phyloP scores from a whole-genome alignment of 768 basidiomycete genomes.

The Mycena leptocephala region DNA sequence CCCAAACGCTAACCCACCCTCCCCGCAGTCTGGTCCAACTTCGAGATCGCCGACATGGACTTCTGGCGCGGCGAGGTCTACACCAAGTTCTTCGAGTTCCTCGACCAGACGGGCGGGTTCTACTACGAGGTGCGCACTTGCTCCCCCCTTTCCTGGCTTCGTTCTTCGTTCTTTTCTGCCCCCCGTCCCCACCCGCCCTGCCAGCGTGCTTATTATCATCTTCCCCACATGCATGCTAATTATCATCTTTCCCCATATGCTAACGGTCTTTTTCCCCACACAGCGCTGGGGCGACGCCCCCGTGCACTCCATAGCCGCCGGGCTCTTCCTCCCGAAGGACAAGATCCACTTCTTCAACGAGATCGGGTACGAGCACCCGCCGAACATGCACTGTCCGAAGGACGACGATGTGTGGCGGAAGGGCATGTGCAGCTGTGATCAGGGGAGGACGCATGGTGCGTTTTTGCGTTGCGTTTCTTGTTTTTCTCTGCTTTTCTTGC shows the following conservation, averaged over 20 bases:
- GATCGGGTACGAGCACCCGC: conserved; percentile 62
- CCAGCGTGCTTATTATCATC: conserved; percentile 49
- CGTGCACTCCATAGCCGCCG: conserved; percentile 80
- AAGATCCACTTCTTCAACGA: conserved; percentile 62
- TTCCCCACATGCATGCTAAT: neutral
- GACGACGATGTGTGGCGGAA: conserved; percentile 51
- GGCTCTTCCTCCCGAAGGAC: conserved; percentile 70
- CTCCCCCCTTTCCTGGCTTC: conserved; percentile 26
- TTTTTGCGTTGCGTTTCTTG: neutral
- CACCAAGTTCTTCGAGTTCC: conserved; percentile 73
- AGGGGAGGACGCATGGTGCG: conserved; percentile 71
- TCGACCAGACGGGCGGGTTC: conserved; percentile 75
- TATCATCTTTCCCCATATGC: neutral
- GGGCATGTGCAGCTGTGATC: conserved; percentile 68
- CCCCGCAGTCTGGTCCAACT: conserved; percentile 70
- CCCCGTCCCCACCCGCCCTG: conserved; percentile 34
- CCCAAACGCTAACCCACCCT: neutral
- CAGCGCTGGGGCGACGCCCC: conserved; percentile 75
- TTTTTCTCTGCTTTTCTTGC: neutral
- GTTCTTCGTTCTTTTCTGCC: conserved; percentile 46
- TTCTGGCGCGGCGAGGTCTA: conserved; percentile 81
- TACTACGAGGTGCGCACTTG: conserved; percentile 74
- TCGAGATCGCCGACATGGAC: conserved; percentile 79
- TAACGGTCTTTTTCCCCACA: conserved; percentile 35
- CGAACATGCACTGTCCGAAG: conserved; percentile 67